These are phyloP conservation scores for Panaeolus papilionaceus DNA, from an alignment of 768 basidiomycete genomes.

Conservation along the genomic window DNA sequence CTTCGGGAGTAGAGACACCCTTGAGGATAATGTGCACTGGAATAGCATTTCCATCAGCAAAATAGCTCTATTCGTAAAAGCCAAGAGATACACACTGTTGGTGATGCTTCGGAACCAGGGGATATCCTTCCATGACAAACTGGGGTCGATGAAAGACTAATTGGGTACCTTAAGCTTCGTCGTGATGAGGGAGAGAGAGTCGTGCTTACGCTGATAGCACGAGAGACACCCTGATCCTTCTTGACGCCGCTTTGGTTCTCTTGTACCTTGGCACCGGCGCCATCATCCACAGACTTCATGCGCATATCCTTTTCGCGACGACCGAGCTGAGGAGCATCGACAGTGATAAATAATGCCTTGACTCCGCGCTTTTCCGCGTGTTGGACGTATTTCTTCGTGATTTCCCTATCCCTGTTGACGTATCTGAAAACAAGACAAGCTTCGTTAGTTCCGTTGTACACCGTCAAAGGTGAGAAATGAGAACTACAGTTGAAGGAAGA, in stretches of 20 bases:
- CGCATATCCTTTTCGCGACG: constrained; percentile 98
- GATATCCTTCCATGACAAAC: constrained; percentile 85
- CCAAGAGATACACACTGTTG: constrained; percentile 45
- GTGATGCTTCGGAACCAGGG: constrained; percentile 85
- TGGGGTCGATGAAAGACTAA: constrained; percentile 94
- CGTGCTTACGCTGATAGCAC: constrained; percentile 73
- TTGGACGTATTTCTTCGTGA: constrained; percentile 86
- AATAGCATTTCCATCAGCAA: constrained; percentile 29
- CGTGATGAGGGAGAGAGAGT: constrained; percentile 5
- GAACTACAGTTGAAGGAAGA: constrained; percentile 84
- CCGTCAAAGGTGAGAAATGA: not conserved
- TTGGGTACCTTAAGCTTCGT: not conserved
- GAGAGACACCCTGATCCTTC: constrained; percentile 88
- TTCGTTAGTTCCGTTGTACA: constrained; percentile 12
- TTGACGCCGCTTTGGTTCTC: constrained; percentile 65
- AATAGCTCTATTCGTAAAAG: constrained; percentile 28
- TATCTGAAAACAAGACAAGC: constrained; percentile 53
- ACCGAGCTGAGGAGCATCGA: constrained; percentile 96
- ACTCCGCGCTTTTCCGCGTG: constrained; percentile 92
- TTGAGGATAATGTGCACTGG: constrained; percentile 91
- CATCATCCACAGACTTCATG: constrained; percentile 89
- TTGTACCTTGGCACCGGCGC: constrained; percentile 60
- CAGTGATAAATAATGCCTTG: constrained; percentile 95
- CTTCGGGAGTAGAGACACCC: constrained; percentile 66
- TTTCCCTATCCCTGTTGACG: constrained; percentile 88